Percentiles rank a stretch among this genome's conserved stretches.
Conservation (phyloP, 345 rosid genomes). For the Toxicodendron radicans region DNA sequence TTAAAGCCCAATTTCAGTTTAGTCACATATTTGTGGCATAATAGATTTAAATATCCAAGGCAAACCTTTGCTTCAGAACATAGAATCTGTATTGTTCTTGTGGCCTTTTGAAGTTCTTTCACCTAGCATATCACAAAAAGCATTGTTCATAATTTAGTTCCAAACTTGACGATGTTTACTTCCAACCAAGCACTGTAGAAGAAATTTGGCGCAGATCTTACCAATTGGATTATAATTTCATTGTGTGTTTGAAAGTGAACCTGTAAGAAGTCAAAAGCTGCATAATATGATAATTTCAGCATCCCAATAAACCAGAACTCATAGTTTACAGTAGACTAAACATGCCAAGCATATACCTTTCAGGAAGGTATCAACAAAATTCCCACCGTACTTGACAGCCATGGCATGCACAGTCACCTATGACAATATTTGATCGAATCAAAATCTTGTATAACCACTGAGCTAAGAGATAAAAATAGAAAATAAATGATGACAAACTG, state of each 20-base stretch:
- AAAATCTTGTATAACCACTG: slow-evolving; percentile 8
- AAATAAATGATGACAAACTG: slow-evolving; percentile 1
- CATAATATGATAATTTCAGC: slow-evolving; percentile 26
- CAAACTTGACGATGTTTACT: neutral
- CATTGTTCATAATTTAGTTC: slow-evolving; percentile 3
- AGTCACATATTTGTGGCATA: slow-evolving; percentile 1
- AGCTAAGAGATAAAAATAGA: neutral
- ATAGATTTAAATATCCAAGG: slow-evolving; percentile 2
- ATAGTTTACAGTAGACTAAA: slow-evolving; percentile 7
- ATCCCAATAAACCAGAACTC: slow-evolving; percentile 11
- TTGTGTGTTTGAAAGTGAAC: slow-evolving; percentile 62
- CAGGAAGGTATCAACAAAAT: slow-evolving; percentile 69
- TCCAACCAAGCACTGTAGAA: neutral
- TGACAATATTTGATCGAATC: slow-evolving; percentile 16
- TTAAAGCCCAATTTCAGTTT: neutral
- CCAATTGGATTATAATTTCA: slow-evolving; percentile 63
- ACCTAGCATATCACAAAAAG: slow-evolving; percentile 41
- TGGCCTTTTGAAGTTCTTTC: slow-evolving; percentile 85
- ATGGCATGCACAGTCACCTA: slow-evolving; percentile 70
- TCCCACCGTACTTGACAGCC: slow-evolving; percentile 90
- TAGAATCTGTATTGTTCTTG: slow-evolving; percentile 78
- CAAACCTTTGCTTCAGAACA: slow-evolving; percentile 94
- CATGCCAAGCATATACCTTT: slow-evolving; percentile 49
- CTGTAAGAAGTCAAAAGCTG: slow-evolving; percentile 76
- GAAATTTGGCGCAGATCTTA: slow-evolving; percentile 30